Percentiles rank a stretch among this genome's conserved stretches.
These are phyloP conservation scores for Paramecium primaurelia DNA, from an alignment of 73 alveolate species.

Conservation along the genomic window DNA sequence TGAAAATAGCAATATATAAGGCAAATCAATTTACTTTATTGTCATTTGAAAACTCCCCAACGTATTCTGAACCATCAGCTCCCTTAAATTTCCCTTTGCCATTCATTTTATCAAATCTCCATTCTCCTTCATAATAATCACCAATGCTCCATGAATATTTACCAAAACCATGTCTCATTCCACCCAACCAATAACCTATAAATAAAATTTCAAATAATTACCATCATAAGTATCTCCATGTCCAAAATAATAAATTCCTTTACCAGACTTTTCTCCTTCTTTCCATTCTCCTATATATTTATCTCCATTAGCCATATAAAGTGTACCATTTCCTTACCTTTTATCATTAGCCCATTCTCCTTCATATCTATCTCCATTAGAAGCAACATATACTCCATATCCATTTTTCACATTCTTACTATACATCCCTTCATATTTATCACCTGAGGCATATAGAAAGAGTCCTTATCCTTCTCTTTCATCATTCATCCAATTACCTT, in stretches of 20 bases:
- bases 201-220: neutral
- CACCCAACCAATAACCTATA: constrained; percentile 63
- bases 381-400: constrained; percentile 62
- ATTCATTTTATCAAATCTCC: constrained; percentile 68
- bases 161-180: constrained; percentile 76
- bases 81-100: constrained; percentile 70
- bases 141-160: constrained; percentile 60
- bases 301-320: constrained; percentile 53
- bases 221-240: constrained; percentile 61
- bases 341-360: constrained; percentile 57
- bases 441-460: constrained; percentile 43
- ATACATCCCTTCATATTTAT: constrained; percentile 59
- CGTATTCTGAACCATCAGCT: constrained; percentile 66
- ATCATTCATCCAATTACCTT: constrained; percentile 59
- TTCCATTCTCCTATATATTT: constrained; percentile 64
- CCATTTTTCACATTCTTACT: constrained; percentile 68
- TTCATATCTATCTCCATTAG: constrained; percentile 69
- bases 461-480: constrained; percentile 58
- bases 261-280: constrained; percentile 62
- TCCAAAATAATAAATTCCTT: constrained; percentile 47
- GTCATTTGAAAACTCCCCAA: constrained; percentile 56
- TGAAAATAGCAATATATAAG: neutral
- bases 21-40: neutral
- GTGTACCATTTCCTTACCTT: constrained; percentile 53
- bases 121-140: constrained; percentile 76